phyloP scores from a whole-genome alignment of 768 basidiomycete species.

The Suillus hirtellus region DNA sequence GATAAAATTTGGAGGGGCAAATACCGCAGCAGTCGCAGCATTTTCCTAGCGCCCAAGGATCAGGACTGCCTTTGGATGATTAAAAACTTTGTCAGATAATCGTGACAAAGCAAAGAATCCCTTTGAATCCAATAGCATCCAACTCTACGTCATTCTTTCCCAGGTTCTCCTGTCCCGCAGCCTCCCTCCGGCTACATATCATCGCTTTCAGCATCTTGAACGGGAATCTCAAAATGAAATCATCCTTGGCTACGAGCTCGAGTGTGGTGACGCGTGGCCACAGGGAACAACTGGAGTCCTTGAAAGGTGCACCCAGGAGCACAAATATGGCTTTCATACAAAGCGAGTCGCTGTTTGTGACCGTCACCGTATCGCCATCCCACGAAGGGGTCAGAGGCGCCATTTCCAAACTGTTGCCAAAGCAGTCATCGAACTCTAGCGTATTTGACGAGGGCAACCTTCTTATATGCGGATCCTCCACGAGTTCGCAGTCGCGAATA shows the following conservation, averaged over 20 bases:
- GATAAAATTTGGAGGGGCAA: too few relatives aligned
- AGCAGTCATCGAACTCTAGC: neutral
- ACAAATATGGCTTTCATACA: neutral
- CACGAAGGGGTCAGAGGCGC: neutral
- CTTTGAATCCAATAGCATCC: neutral
- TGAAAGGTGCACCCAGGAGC: neutral
- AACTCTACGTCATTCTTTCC: neutral
- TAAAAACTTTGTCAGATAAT: neutral
- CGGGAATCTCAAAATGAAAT: neutral
- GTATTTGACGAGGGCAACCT: neutral
- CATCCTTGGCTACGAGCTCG: neutral
- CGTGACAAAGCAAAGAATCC: neutral
- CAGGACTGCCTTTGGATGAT: neutral
- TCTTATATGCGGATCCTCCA: neutral
- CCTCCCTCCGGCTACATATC: neutral
- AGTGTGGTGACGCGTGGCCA: neutral
- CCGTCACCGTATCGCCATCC: neutral
- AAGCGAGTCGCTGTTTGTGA: neutral
- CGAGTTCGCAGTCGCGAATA: neutral
- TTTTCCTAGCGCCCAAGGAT: neutral
- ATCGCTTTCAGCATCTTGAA: neutral
- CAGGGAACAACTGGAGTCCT: neutral
- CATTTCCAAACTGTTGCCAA: neutral
- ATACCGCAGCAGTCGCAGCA: too few relatives aligned
- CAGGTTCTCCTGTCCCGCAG: neutral